phyloP scores from a whole-genome alignment of 306 rosid genomes.

The Quercus suber region DNA sequence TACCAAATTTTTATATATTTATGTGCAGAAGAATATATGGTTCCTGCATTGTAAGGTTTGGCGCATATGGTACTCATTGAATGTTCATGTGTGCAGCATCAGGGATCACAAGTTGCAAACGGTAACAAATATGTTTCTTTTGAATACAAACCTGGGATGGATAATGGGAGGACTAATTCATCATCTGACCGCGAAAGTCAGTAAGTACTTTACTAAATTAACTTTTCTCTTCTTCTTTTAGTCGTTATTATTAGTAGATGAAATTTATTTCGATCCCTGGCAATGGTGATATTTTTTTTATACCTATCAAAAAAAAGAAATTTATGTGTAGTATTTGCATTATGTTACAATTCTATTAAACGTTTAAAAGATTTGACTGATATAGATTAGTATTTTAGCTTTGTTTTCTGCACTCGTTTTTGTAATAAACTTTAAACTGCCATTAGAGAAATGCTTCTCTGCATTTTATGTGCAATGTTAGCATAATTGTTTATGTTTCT shows the following conservation, averaged over 20 bases:
- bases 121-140: constrained; percentile 93
- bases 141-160: constrained; percentile 98
- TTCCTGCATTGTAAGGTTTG: constrained; percentile 17
- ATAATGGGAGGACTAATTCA: constrained; percentile 93
- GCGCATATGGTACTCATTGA: constrained; percentile 14
- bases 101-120: constrained; percentile 80
- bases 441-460: too few species aligned
- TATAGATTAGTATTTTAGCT: not conserved
- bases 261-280: too few species aligned
- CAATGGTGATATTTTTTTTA: too few species aligned
- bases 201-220: constrained; percentile 45
- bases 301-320: too few species aligned
- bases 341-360: too few species aligned
- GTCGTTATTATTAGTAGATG: not conserved
- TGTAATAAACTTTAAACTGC: not conserved
- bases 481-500: not conserved
- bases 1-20: constrained; percentile 17
- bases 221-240: not conserved
- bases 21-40: constrained; percentile 10
- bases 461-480: not conserved
- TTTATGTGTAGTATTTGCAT: too few species aligned
- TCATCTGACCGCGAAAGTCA: constrained; percentile 97
- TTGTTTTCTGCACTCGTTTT: not conserved
- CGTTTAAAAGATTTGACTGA: too few species aligned
- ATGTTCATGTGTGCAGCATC: constrained; percentile 68